Evolutionary conservation across 306 rosid genomes (phyloP), one percentile per base, ranked within the genome.

Genomic region (Gastrolobium bilobum): DNA sequence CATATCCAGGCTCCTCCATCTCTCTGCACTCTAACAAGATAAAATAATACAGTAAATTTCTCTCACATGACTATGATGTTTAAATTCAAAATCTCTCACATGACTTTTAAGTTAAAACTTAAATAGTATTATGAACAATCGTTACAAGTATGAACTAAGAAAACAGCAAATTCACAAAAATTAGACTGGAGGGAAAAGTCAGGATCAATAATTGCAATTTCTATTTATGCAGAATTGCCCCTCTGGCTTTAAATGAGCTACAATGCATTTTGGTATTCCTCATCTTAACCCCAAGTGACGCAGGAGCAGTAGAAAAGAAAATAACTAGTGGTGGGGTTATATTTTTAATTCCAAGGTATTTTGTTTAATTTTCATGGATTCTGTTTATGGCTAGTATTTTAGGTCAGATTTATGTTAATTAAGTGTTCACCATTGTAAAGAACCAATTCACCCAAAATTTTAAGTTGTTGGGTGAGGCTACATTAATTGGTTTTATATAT

Each of bases 11-110:
- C 80, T 86, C 74, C 87, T 90, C 97, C 99, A 95, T 86, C 97
- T 92, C 84, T 95, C 97, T 38, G 97, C 99, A 85, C 99, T 95
- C 99, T 95, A 79, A 52, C 37, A 83, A 82, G 68, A 85, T 70
- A 76, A 78, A 86, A 68, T 44, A 58, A 42, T 40, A n/a, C 14
- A 58, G 53, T 37, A 42, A 84, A 69, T 60, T 42, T 40, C 71
- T 44, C 35, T 52, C 51, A 7, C 31, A 10, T 44, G 76, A 80
- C 29, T 76, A 71, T 9, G 68, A 60, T 9, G 6, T 44, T 10
- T 53, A 69, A 76, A 20, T 20, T 20, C 26, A 20, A 20, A 20
- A 20, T 20, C 26, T 20, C 26, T 20, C 26, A 20, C 26, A 20
- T 20, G 26, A 20, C 26, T 20, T 20, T 20, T 20, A 20, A 20